A percentile compares a stretch with the other conserved stretches of the same genome.
These are phyloP conservation scores for Falciphora oryzae DNA, from an alignment of 2,329 filamentous ascomycete species.

Conservation along the genomic window DNA sequence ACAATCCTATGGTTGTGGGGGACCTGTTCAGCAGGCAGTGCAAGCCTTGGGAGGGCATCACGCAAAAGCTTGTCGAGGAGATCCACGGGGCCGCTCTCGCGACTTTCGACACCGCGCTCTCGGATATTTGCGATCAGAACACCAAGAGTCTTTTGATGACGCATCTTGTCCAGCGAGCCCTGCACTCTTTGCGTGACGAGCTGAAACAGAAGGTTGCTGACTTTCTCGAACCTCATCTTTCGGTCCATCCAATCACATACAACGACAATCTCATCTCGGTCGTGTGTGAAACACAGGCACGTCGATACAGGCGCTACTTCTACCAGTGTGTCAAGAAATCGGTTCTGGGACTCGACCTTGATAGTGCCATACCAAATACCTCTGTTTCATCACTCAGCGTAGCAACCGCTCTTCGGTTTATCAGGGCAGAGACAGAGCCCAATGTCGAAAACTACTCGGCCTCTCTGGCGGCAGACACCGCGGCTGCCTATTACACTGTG, in stretches of 20 bases:
- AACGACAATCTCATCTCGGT: conserved; percentile 30
- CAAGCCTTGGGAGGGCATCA: conserved; percentile 23
- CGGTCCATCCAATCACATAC: conserved; percentile 33
- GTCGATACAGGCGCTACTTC: too few species aligned
- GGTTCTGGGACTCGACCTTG: too few species aligned
- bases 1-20: conserved; percentile 27
- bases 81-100: conserved; percentile 18
- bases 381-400: too few species aligned
- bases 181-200: conserved; percentile 17
- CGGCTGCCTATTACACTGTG: conserved; percentile 39
- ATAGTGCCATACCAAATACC: too few species aligned
- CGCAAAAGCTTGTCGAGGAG: conserved; percentile 14
- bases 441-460: conserved; percentile 32
- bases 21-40: conserved; percentile 29
- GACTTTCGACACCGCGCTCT: conserved; percentile 17
- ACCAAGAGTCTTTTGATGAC: conserved; percentile 16
- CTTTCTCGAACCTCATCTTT: conserved; percentile 21
- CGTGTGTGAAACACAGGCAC: conserved; percentile 23
- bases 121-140: conserved; percentile 16
- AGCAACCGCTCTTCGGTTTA: background rate
- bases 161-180: conserved; percentile 15
- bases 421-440: conserved; percentile 17
- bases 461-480: conserved; percentile 31
- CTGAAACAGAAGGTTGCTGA: conserved; percentile 22
- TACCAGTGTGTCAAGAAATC: too few species aligned